Percentiles rank a stretch among this genome's conserved stretches.
phyloP scores from a whole-genome alignment of 2,329 filamentous ascomycete genomes.

The Ophiocordyceps sinensis region DNA sequence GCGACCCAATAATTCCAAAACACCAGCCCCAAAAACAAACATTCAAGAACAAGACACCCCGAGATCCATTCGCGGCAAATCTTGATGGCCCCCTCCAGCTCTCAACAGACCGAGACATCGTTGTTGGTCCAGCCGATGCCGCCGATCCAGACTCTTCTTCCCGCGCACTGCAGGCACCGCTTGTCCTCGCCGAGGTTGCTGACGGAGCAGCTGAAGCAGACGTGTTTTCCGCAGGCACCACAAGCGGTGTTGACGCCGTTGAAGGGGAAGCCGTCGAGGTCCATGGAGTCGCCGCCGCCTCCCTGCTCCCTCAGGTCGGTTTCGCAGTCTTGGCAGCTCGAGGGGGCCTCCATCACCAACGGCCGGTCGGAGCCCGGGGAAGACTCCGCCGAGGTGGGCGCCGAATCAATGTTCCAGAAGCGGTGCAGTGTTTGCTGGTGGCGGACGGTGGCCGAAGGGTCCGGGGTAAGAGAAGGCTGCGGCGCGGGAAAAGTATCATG shows the following conservation, averaged over 20 bases:
- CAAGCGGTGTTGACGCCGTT: slow-evolving; percentile 21
- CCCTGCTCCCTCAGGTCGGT: slow-evolving; percentile 8
- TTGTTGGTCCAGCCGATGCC: slow-evolving; percentile 7
- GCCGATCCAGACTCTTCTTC: slow-evolving; percentile 13
- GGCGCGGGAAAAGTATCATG: background rate
- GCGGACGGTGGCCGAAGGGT: slow-evolving; percentile 3
- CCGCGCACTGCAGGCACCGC: slow-evolving; percentile 38
- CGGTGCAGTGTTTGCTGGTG: slow-evolving; percentile 33
- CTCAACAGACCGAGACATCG: slow-evolving; percentile 10
- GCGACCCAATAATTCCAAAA: too few species aligned
- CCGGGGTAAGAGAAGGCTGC: background rate
- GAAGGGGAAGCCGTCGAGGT: slow-evolving; percentile 18
- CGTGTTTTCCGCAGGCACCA: slow-evolving; percentile 35
- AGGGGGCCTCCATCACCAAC: slow-evolving; percentile 7
- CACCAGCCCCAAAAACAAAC: background rate
- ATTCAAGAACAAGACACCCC: background rate
- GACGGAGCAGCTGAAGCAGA: slow-evolving; percentile 45
- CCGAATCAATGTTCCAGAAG: slow-evolving; percentile 42
- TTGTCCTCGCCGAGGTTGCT: slow-evolving; percentile 40
- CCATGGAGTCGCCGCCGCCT: slow-evolving; percentile 19
- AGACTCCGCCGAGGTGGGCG: slow-evolving; percentile 14
- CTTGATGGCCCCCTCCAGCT: background rate
- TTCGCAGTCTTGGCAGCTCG: slow-evolving; percentile 41
- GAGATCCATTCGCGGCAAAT: background rate
- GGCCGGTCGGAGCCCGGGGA: slow-evolving; percentile 8